Evolutionary conservation across 1,139 yeast genomes (phyloP).

Genomic region (Pichia sp.): DNA sequence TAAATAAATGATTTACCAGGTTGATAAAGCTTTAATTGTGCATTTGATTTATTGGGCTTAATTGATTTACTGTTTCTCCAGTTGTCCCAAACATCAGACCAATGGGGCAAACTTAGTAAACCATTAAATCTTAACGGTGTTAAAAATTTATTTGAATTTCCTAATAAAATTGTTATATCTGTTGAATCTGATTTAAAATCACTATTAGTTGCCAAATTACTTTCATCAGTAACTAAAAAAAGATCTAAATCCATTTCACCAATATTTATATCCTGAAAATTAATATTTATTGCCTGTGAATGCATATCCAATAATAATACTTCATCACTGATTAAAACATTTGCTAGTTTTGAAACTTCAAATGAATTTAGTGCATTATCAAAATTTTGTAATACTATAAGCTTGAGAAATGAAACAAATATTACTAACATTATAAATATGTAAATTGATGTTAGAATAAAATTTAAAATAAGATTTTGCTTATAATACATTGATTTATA

Average conservation of each 20-base stretch:
- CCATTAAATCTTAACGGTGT: slow-evolving; percentile 71
- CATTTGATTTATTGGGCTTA: slow-evolving; percentile 41
- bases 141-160: slow-evolving; percentile 60
- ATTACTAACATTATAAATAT: slow-evolving; percentile 13
- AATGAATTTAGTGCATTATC: slow-evolving; percentile 46
- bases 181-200: slow-evolving; percentile 5
- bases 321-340: slow-evolving; percentile 73
- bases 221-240: slow-evolving; percentile 42
- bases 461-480: slow-evolving; percentile 21
- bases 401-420: slow-evolving; percentile 14
- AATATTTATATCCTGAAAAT: slow-evolving; percentile 64
- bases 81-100: slow-evolving; percentile 34
- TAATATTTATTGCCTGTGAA: slow-evolving; percentile 75
- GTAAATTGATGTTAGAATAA: slow-evolving; percentile 17
- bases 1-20: slow-evolving; percentile 56
- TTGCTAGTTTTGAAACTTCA: slow-evolving; percentile 52
- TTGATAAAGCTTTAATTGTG: slow-evolving; percentile 61
- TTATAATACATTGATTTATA: slow-evolving; percentile 25
- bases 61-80: slow-evolving; percentile 40
- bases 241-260: slow-evolving; percentile 71
- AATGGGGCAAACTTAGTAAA: slow-evolving; percentile 20
- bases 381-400: slow-evolving; percentile 24
- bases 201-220: background rate
- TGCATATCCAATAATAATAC: slow-evolving; percentile 73
- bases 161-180: slow-evolving; percentile 59